phyloP scores from a whole-genome alignment of 2,329 filamentous ascomycete species.

The Aspergillus tubingensis region DNA sequence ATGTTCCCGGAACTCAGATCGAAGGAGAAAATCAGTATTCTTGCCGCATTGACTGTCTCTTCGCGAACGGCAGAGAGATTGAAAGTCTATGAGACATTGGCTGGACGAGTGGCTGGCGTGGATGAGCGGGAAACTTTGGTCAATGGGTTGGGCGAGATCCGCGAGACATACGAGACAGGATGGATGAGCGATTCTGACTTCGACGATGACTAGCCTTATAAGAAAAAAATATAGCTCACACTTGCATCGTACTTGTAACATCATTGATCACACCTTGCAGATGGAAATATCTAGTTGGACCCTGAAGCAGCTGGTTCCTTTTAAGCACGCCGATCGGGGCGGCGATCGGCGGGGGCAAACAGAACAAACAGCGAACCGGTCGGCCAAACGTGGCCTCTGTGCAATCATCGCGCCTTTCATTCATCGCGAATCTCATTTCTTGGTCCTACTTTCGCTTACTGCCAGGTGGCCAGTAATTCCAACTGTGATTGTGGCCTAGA shows the following conservation, averaged over 20 bases:
- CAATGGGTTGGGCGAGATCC: slow-evolving; percentile 78
- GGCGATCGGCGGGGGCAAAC: slow-evolving; percentile 14
- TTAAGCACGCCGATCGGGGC: slow-evolving; percentile 2
- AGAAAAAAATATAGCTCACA: background rate
- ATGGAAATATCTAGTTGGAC: background rate
- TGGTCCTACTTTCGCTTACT: slow-evolving; percentile 25
- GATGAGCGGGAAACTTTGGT: slow-evolving; percentile 83
- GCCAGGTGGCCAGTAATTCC: slow-evolving; percentile 36
- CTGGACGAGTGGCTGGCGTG: slow-evolving; percentile 62
- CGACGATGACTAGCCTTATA: slow-evolving; percentile 40
- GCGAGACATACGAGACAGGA: slow-evolving; percentile 84
- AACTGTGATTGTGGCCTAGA: slow-evolving; percentile 28
- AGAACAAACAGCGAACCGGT: slow-evolving; percentile 19
- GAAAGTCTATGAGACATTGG: slow-evolving; percentile 64
- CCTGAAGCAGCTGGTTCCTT: background rate
- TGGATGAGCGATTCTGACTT: slow-evolving; percentile 70
- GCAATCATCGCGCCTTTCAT: slow-evolving; percentile 14
- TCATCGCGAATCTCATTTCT: slow-evolving; percentile 8
- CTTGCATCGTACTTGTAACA: background rate
- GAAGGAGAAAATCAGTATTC: slow-evolving; percentile 49
- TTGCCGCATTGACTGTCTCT: slow-evolving; percentile 69
- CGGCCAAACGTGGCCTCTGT: slow-evolving; percentile 29
- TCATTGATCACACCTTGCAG: too few relatives aligned
- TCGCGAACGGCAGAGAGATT: slow-evolving; percentile 70
- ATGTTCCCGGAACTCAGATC: slow-evolving; percentile 61